Evolutionary conservation across 805 yeast genomes (phyloP).

Genomic region (Cephaloascus albidus): DNA sequence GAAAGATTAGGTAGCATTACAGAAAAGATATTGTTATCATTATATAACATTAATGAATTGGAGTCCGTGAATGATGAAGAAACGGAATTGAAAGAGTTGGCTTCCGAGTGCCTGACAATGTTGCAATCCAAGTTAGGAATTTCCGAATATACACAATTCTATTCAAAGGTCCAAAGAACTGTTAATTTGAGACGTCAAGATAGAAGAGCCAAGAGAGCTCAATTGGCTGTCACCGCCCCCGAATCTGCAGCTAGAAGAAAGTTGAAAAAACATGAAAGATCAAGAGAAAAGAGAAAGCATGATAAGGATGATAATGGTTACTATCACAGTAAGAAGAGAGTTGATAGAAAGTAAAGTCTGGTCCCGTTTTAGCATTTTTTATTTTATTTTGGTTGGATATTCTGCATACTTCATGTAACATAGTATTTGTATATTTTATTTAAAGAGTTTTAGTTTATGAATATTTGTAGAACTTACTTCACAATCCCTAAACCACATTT

Average conservation of each 20-base stretch:
- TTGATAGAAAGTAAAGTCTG: slow-evolving; percentile 2
- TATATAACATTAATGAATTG: slow-evolving; percentile 38
- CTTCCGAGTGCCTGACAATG: slow-evolving; percentile 59
- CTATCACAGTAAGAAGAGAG: slow-evolving; percentile 55
- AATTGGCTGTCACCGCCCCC: slow-evolving; percentile 69
- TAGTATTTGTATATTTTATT: no score
- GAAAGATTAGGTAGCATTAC: slow-evolving; percentile 32
- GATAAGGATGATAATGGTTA: slow-evolving; percentile 71
- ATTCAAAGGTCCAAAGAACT: slow-evolving; percentile 51
- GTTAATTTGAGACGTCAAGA: slow-evolving; percentile 62
- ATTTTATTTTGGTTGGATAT: no score
- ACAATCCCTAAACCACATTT: no score
- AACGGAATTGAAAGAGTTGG: slow-evolving; percentile 40
- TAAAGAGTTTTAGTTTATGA: no score
- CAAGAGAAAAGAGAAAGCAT: slow-evolving; percentile 68
- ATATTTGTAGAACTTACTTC: no score
- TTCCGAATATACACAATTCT: slow-evolving; percentile 52
- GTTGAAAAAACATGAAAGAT: slow-evolving; percentile 63
- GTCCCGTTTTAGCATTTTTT: no score
- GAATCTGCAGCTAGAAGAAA: slow-evolving; percentile 74
- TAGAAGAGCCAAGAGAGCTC: slow-evolving; percentile 67
- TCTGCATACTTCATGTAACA: no score
- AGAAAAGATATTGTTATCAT: slow-evolving; percentile 43
- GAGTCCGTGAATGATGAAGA: slow-evolving; percentile 34
- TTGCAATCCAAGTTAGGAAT: slow-evolving; percentile 65